phyloP scores from a whole-genome alignment of 768 basidiomycete genomes.

The Daedaleopsis nitida region DNA sequence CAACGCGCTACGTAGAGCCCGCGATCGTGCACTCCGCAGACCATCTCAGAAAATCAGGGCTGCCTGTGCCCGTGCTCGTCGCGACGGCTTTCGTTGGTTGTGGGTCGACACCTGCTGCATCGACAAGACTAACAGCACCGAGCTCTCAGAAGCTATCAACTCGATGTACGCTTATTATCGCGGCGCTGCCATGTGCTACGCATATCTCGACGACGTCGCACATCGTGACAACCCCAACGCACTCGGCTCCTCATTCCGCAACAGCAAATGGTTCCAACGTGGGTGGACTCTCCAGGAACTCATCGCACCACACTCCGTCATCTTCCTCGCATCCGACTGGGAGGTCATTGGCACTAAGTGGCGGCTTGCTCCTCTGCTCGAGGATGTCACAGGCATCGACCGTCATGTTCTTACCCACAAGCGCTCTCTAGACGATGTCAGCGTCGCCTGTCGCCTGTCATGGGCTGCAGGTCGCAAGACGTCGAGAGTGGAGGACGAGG shows the following conservation, averaged over 20 bases:
- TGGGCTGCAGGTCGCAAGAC: slow-evolving; percentile 15
- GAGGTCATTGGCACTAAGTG: slow-evolving; percentile 5
- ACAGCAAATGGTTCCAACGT: slow-evolving; percentile 8
- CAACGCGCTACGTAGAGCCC: background rate
- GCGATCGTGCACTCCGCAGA: background rate
- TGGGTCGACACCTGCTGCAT: slow-evolving; percentile 19
- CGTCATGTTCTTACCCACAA: slow-evolving; percentile 12
- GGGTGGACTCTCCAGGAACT: slow-evolving; percentile 19
- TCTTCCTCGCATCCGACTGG: slow-evolving; percentile 14
- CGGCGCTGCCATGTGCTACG: slow-evolving; percentile 15
- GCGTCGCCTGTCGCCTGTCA: slow-evolving; percentile 14
- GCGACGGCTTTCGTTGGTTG: slow-evolving; percentile 9
- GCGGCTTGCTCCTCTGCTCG: slow-evolving; percentile 7
- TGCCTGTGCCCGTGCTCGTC: slow-evolving; percentile 5
- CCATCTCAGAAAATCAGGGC: slow-evolving; percentile 7
- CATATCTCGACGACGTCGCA: slow-evolving; percentile 13
- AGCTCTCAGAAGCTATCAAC: slow-evolving; percentile 19
- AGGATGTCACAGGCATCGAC: slow-evolving; percentile 11
- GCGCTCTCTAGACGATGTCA: slow-evolving; percentile 3
- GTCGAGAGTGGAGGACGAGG: slow-evolving; percentile 15
- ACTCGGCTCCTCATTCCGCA: slow-evolving; percentile 1
- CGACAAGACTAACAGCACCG: slow-evolving; percentile 14
- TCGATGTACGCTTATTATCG: slow-evolving; percentile 10
- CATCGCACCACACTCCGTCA: slow-evolving; percentile 11
- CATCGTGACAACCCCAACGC: slow-evolving; percentile 3